These are phyloP conservation scores for Aureobasidium sp. DNA, from an alignment of 2,329 filamentous ascomycete genomes.

Conservation along the genomic window DNA sequence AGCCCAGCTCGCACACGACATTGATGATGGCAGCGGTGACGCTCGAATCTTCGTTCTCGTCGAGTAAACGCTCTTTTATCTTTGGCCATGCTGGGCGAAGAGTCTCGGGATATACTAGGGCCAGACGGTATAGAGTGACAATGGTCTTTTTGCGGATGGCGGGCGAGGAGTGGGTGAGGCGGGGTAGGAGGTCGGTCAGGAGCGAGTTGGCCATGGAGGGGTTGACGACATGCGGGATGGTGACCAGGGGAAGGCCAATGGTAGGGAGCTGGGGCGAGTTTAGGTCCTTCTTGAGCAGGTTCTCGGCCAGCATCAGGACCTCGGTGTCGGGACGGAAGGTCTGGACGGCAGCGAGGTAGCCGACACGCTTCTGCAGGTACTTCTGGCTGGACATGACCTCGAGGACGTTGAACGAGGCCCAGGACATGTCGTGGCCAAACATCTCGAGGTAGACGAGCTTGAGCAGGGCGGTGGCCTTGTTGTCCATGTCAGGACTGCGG, in stretches of 20 bases:
- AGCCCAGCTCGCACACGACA: conserved; percentile 91
- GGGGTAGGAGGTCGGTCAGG: conserved; percentile 76
- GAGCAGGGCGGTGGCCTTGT: conserved; percentile 91
- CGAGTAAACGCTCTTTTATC: conserved; percentile 89
- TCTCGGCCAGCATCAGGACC: conserved; percentile 94
- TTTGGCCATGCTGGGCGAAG: conserved; percentile 91
- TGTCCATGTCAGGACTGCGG: conserved; percentile 87
- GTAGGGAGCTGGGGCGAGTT: conserved; percentile 63
- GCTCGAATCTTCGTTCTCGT: conserved; percentile 81
- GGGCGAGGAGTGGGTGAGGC: conserved; percentile 78
- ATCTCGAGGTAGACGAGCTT: conserved; percentile 98
- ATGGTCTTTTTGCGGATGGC: conserved; percentile 92
- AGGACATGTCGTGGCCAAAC: conserved; percentile 99
- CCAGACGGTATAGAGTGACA: conserved; percentile 86
- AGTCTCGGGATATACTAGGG: conserved; percentile 93
- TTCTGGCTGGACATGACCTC: conserved; percentile 98
- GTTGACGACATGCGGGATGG: conserved; percentile 91
- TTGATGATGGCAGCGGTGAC: conserved; percentile 96
- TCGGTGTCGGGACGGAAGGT: conserved; percentile 94
- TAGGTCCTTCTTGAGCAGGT: conserved; percentile 92
- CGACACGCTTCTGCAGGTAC: conserved; percentile 90
- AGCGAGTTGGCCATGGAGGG: conserved; percentile 86
- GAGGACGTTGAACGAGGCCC: conserved; percentile 96
- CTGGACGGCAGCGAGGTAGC: conserved; percentile 91
- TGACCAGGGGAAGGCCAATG: conserved; percentile 77